These are phyloP conservation scores for Allium cepa DNA, from an alignment of 106 monocot species.

Conservation along the genomic window DNA sequence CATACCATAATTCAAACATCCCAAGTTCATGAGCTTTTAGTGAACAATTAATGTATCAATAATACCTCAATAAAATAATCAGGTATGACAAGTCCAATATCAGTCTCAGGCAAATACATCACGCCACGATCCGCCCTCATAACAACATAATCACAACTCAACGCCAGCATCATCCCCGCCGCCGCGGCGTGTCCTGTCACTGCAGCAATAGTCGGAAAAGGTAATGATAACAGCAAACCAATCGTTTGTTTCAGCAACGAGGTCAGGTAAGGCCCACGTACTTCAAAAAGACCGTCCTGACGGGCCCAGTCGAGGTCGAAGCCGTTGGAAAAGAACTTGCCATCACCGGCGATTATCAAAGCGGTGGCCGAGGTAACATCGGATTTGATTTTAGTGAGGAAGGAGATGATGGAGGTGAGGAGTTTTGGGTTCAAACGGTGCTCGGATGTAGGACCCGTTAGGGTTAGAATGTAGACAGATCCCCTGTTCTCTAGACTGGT, in stretches of 20 bases:
- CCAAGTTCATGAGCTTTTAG: too few species aligned
- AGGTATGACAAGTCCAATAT: slow-evolving; percentile 38
- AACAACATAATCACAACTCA: slow-evolving; percentile 6
- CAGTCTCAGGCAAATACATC: slow-evolving; percentile 41
- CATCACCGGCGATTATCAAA: slow-evolving; percentile 61
- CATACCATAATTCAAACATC: too few species aligned
- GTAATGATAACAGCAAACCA: background rate
- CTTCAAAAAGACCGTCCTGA: background rate
- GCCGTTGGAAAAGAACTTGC: slow-evolving; percentile 64
- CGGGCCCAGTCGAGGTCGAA: background rate
- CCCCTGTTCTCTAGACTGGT: slow-evolving; percentile 1
- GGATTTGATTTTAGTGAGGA: background rate
- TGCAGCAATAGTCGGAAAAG: background rate
- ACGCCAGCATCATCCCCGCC: slow-evolving; percentile 2
- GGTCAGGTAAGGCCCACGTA: too few species aligned
- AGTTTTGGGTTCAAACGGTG: background rate
- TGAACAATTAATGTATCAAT: too few species aligned
- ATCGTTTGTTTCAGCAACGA: background rate
- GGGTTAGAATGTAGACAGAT: slow-evolving; percentile 4
- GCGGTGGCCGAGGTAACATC: slow-evolving; percentile 36
- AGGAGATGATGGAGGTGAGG: background rate
- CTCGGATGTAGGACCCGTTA: slow-evolving; percentile 1
- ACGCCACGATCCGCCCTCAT: slow-evolving; percentile 6
- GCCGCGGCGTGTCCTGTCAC: slow-evolving; percentile 3
- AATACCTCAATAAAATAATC: slow-evolving; percentile 15